These are phyloP conservation scores for Cyberlindnera bimundalis DNA, from an alignment of 805 yeast species.

Conservation along the genomic window DNA sequence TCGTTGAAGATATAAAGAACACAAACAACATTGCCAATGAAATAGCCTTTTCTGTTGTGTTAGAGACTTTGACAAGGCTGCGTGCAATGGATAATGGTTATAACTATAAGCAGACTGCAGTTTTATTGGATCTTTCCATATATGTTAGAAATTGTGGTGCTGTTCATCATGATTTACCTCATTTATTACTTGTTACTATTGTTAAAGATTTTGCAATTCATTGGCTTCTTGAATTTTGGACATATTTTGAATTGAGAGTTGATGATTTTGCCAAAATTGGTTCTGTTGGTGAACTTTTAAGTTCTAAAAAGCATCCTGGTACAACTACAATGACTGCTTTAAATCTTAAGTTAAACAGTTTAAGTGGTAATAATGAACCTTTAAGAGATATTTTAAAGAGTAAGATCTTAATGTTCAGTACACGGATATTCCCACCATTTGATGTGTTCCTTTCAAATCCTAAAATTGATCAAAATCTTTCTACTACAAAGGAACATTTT, in stretches of 20 bases:
- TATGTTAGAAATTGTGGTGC: slow-evolving; percentile 6
- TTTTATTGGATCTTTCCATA: slow-evolving; percentile 22
- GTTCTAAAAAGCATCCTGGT: slow-evolving; percentile 16
- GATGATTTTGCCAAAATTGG: slow-evolving; percentile 1
- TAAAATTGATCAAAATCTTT: slow-evolving; percentile 14
- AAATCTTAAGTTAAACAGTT: slow-evolving; percentile 15
- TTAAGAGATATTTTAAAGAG: slow-evolving; percentile 18
- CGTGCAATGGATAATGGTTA: slow-evolving; percentile 4
- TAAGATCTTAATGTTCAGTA: slow-evolving; percentile 16
- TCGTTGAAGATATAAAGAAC: not conserved
- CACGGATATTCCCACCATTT: slow-evolving; percentile 16
- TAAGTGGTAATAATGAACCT: slow-evolving; percentile 17
- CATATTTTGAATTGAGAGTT: slow-evolving; percentile 18
- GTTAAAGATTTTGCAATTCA: slow-evolving; percentile 12
- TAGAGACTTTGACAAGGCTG: not conserved
- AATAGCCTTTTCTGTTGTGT: not conserved
- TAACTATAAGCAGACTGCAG: slow-evolving; percentile 15
- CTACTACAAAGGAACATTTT: slow-evolving; percentile 11
- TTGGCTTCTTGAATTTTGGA: slow-evolving; percentile 23
- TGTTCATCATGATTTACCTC: slow-evolving; percentile 15
- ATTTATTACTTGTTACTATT: slow-evolving; percentile 9
- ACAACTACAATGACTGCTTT: slow-evolving; percentile 12
- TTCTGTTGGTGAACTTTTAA: slow-evolving; percentile 1
- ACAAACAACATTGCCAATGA: not conserved
- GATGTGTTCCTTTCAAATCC: slow-evolving; percentile 16